Evolutionary conservation across 352 stramenopile species (phyloP).

Genomic region (Phytophthora litchii): DNA sequence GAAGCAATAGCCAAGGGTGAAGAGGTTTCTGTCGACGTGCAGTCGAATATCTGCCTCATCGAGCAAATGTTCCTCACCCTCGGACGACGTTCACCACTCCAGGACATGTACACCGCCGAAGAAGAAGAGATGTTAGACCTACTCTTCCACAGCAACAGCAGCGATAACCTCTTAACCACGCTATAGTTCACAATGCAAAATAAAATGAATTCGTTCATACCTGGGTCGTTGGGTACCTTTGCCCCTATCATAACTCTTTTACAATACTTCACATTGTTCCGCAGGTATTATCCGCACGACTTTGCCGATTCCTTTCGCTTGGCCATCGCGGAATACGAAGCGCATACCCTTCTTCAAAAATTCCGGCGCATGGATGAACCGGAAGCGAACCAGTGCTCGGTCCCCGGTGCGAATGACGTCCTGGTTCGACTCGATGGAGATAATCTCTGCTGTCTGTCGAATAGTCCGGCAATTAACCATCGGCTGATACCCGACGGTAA

Average conservation of each 20-base stretch:
- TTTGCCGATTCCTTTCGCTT: slow-evolving; percentile 97
- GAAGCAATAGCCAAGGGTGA: slow-evolving; percentile 32
- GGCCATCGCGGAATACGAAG: slow-evolving; percentile 98
- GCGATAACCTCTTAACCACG: slow-evolving; percentile 26
- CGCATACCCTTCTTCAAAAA: slow-evolving; percentile 96
- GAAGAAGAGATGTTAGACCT: slow-evolving; percentile 77
- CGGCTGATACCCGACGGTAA: slow-evolving; percentile 93
- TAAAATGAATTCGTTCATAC: slow-evolving; percentile 20
- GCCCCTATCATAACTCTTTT: background rate
- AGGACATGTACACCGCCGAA: slow-evolving; percentile 81
- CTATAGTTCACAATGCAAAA: slow-evolving; percentile 5
- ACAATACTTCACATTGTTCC: slow-evolving; percentile 27
- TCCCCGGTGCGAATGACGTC: slow-evolving; percentile 92
- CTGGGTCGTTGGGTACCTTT: background rate
- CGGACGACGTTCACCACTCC: slow-evolving; percentile 61
- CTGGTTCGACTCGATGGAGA: slow-evolving; percentile 83
- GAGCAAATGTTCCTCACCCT: slow-evolving; percentile 65
- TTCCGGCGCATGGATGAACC: slow-evolving; percentile 93
- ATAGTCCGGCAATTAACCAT: slow-evolving; percentile 95
- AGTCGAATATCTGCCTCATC: slow-evolving; percentile 70
- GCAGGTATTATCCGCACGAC: slow-evolving; percentile 75
- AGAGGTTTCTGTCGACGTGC: slow-evolving; percentile 65
- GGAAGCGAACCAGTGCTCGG: slow-evolving; percentile 88
- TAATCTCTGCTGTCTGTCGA: slow-evolving; percentile 90
- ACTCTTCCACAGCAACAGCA: slow-evolving; percentile 43